Base-by-base conservation (phyloP, 140 eudicot genomes). In the Ambrosia hybrid region DNA sequence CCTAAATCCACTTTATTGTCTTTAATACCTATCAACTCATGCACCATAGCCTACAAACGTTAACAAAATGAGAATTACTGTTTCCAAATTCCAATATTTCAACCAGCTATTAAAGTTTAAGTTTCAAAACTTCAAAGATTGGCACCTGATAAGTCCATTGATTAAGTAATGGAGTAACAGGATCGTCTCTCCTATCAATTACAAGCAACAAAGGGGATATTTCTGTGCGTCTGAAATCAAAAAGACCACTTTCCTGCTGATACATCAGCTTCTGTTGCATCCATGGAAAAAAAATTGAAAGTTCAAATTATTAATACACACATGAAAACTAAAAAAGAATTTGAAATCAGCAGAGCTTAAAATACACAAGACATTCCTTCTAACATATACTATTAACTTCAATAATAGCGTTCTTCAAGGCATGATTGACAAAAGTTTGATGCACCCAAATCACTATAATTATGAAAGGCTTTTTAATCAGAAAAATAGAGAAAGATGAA, bases 141-240 rank as follows among this genome's bases (percentile, higher is more conserved):
- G 57, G 81, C 63, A 94, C 99, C 99, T 94, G 97, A 79, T 94
- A 94, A 16, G 99, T 90, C 99, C 99, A 94, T 51, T 90, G 99
- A 79, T 94, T 90, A 59, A 94, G 89, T 66, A 94, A 82, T 30
- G 99, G 96, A 70, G 97, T 86, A 64, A 94, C 95, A 68, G 99
- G 96, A 68, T 94, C 99, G 58, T 94, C 97, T 65, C 99, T 83
- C 79, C 99, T 84, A 81, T 94, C 99, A 61, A 94, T 76, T 73
- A 94, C 26, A 21, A 21, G 26, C 26, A 21, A 21, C 26, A 21
- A 21, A 21, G 26, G 26, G 26, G 26, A 21, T 21, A 21, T 21
- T 21, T 21, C 26, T 21, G 26, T 21, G 26, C 26, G 26, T 21
- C 26, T 21, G 26, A 21, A 21, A 21, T 21, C 26, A 21, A 21